These are phyloP conservation scores for Vararia minispora DNA, from an alignment of 768 basidiomycete species.

Conservation along the genomic window DNA sequence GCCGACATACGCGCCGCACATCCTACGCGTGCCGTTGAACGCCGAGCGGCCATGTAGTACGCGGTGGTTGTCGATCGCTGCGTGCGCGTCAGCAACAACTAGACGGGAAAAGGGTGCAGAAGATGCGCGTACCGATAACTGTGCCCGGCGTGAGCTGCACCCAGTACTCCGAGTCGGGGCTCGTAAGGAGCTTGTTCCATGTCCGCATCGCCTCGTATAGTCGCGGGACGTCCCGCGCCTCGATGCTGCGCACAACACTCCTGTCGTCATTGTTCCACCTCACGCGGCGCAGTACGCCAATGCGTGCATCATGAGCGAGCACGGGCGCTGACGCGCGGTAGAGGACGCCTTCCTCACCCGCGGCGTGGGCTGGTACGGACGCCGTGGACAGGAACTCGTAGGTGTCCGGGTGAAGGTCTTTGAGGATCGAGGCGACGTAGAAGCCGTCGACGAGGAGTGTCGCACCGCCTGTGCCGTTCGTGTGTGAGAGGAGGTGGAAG, in stretches of 20 bases:
- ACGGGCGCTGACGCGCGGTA: constrained; percentile 60
- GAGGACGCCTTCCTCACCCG: constrained; percentile 54
- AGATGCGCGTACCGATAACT: constrained; percentile 52
- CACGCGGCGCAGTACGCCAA: constrained; percentile 60
- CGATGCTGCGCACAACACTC: constrained; percentile 60
- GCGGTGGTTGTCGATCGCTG: constrained; percentile 88
- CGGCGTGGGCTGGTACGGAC: constrained; percentile 76
- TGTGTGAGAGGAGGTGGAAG: constrained; percentile 85
- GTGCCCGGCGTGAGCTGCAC: constrained; percentile 81
- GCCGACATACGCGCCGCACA: constrained; percentile 95
- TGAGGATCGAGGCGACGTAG: constrained; percentile 75
- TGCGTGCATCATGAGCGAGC: constrained; percentile 49
- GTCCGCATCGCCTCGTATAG: constrained; percentile 69
- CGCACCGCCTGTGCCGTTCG: constrained; percentile 71
- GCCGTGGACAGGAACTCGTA: constrained; percentile 61
- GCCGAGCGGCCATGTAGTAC: constrained; percentile 91
- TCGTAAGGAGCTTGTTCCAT: constrained; percentile 71
- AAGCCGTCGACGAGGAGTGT: constrained; percentile 96
- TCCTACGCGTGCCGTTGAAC: constrained; percentile 77
- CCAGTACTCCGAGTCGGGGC: constrained; percentile 85
- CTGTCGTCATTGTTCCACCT: constrained; percentile 95
- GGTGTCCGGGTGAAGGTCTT: constrained; percentile 55
- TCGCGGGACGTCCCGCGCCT: constrained; percentile 40
- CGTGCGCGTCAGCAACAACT: background rate
- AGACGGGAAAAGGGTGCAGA: background rate